Evolutionary conservation across 2,329 filamentous ascomycete genomes (phyloP), one percentile per base, ranked within the genome.

Genomic region (Coleophoma crateriformis): DNA sequence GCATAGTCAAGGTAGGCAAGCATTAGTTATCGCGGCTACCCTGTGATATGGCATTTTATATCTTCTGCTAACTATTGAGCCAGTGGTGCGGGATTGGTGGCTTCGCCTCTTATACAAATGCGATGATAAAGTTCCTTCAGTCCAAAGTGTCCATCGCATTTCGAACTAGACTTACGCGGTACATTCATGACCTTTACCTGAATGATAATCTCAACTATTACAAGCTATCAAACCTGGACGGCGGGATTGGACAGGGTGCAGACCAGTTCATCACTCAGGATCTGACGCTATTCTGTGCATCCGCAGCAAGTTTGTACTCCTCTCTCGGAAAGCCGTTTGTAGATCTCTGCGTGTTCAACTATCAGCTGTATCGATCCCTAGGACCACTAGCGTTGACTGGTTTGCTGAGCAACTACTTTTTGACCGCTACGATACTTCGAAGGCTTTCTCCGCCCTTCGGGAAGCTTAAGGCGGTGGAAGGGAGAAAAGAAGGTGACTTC

Each of bases 241-340:
- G 94, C 11, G 92, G 92, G 1, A 84, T 97, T 37, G 92, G 90
- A 1, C 88, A 95, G 64, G 87, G 89, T 13, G 90, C 91, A 10
- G 94, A 99, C 63, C 94, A 99, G 63, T 97, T 91, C 68, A 97
- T 99, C 63, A 97, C 94, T 0, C 92, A 97, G 65, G 94, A 99
- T 67, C 76, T 99, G 33, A 97, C 94, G 0, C 76, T 96, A 1
- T 99, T 99, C 72, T 99, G 95, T 65, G 88, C 89, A 11, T 85
- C 91, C 3, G 92, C 94, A 1, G 91, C 94, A 14, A 89, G 90
- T 19, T 73, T 99, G 5, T 99, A 97, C 71, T 97, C 94, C 1
- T 96, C 91, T 0, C 76, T 99, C 3, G 94, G 94, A n/a, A 99
- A 99, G 67, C 94, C 94, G 0, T 84, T 96, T 57, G 89, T 99